Percentiles rank a stretch among this genome's conserved stretches.
These are phyloP conservation scores for Trypanosomatidae sp. DNA, from an alignment of 208 protist genomes.

Conservation along the genomic window DNA sequence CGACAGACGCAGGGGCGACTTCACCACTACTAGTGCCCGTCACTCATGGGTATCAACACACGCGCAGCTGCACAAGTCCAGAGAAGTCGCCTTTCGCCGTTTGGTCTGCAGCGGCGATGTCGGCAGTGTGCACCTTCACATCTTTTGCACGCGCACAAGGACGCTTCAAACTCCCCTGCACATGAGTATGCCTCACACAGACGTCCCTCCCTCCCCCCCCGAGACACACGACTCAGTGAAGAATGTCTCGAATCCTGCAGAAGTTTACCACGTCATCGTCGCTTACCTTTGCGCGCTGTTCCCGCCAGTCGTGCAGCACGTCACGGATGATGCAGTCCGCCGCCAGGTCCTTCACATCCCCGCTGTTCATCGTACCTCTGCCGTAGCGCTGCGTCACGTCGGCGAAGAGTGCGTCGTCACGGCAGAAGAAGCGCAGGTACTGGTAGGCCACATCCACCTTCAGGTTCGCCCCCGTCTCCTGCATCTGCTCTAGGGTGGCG, in stretches of 20 bases:
- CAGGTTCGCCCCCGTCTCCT: constrained; percentile 90
- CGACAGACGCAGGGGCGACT: neutral
- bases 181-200: neutral
- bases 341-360: constrained; percentile 75
- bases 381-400: constrained; percentile 75
- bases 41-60: neutral
- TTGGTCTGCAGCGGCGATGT: neutral
- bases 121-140: neutral
- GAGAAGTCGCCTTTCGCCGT: neutral
- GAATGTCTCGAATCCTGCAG: constrained; percentile 73
- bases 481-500: constrained; percentile 96
- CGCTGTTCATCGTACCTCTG: constrained; percentile 71
- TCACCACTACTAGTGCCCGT: neutral
- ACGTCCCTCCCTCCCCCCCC: neutral
- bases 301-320: constrained; percentile 68
- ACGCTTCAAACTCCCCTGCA: neutral
- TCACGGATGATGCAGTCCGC: constrained; percentile 66
- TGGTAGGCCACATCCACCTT: constrained; percentile 96
- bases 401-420: constrained; percentile 93
- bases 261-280: constrained; percentile 73
- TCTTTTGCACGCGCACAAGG: neutral
- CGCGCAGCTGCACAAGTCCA: neutral
- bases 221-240: constrained; percentile 27
- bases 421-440: constrained; percentile 97
- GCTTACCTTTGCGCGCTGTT: constrained; percentile 57